Evolutionary conservation across 176 grass and related monocot genomes (phyloP).

Genomic region (Aegilops bicornis): DNA sequence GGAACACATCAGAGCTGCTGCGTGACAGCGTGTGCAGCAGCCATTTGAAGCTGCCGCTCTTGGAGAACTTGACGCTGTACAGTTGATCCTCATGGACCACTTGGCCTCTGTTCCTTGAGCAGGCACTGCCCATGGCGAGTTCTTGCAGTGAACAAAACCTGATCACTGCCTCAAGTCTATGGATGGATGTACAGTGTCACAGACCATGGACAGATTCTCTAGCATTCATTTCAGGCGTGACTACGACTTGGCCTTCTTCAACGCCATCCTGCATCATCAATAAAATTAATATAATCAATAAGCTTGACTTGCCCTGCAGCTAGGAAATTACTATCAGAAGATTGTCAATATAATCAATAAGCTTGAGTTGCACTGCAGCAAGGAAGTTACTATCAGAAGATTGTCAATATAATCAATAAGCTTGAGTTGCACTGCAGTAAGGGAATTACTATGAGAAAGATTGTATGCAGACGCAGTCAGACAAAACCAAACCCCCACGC

Average conservation of each 20-base stretch:
- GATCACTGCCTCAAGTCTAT: not conserved
- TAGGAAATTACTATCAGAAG: not conserved
- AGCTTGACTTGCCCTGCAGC: not conserved
- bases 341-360: not conserved
- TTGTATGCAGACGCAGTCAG: not conserved
- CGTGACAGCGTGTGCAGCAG: constrained; percentile 66
- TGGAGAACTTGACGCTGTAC: constrained; percentile 69
- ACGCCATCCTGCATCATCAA: constrained; percentile 39
- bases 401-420: not conserved
- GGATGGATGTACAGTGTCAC: not conserved
- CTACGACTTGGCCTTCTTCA: not conserved
- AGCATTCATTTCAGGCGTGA: constrained; percentile 9
- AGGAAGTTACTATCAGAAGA: not conserved
- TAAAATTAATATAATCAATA: not conserved
- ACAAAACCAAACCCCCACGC: not conserved
- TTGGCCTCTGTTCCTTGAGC: constrained; percentile 84
- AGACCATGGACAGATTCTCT: not conserved
- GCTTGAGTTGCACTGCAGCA: not conserved
- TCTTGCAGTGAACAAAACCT: not conserved
- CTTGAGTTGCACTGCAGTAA: not conserved
- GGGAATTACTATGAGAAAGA: not conserved
- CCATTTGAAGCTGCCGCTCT: constrained; percentile 93
- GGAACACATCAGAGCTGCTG: constrained; percentile 32
- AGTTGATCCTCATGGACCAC: constrained; percentile 46
- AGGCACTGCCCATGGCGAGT: constrained; percentile 73